A percentile compares a stretch with the other conserved stretches of the same genome.
Conservation (phyloP, 495 filamentous ascomycete genomes). For the Pyrenula aspistea region DNA sequence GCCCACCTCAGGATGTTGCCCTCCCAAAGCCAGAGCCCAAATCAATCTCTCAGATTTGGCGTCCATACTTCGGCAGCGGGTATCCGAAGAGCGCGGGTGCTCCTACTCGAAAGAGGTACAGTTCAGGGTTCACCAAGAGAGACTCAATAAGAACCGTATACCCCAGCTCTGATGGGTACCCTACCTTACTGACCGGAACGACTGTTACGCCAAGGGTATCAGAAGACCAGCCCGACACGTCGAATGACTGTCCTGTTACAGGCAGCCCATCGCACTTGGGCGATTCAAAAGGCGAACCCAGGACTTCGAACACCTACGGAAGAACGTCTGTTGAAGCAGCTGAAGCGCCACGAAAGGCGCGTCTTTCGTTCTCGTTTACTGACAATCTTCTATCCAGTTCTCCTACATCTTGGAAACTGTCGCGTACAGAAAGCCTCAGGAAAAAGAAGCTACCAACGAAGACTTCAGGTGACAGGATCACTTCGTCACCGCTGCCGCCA, state of each 20-base stretch:
- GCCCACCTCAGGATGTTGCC: neutral
- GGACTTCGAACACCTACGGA: neutral
- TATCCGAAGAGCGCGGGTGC: constrained; percentile 10
- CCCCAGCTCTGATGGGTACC: constrained; percentile 13
- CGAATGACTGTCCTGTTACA: neutral
- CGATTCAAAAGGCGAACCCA: neutral
- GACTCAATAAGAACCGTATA: constrained; percentile 18
- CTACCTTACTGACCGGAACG: constrained; percentile 29
- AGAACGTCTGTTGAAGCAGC: neutral
- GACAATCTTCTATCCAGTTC: constrained; percentile 20
- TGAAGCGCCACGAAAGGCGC: constrained; percentile 8
- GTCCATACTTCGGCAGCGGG: neutral
- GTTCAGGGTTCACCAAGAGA: neutral
- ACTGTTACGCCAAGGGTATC: constrained; percentile 15
- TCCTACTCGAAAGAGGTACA: constrained; percentile 5
- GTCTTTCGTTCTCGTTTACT: constrained; percentile 19
- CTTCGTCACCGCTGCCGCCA: constrained; percentile 10
- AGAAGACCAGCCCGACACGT: constrained; percentile 1
- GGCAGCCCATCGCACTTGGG: neutral
- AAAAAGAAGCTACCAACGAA: constrained; percentile 4
- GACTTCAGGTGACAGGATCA: constrained; percentile 5
- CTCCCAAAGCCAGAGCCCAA: neutral
- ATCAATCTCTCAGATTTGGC: neutral
- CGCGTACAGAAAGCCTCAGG: constrained; percentile 10
- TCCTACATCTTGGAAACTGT: constrained; percentile 15